Evolutionary conservation across 2,329 filamentous ascomycete species (phyloP).

Genomic region (Graphiopsis chlorocephala): DNA sequence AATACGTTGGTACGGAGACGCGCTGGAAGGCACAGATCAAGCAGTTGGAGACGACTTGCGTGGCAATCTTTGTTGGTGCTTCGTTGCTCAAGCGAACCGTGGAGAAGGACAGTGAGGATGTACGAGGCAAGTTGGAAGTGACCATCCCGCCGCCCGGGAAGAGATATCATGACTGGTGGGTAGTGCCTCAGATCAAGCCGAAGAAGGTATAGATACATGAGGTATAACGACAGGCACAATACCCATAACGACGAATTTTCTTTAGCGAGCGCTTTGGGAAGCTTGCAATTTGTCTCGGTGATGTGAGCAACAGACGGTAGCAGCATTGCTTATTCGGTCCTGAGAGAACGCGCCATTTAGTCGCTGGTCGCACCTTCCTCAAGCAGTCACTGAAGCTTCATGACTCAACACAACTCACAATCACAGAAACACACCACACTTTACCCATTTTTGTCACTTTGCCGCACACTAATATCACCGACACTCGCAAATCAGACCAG

Average conservation of each 20-base stretch:
- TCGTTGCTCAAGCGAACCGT: slow-evolving; percentile 24
- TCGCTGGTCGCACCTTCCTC: neutral
- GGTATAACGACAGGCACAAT: neutral
- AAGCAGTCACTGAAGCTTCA: neutral
- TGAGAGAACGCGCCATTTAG: neutral
- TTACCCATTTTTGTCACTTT: neutral
- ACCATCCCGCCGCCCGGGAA: slow-evolving; percentile 38
- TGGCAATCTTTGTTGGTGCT: slow-evolving; percentile 30
- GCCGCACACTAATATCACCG: neutral
- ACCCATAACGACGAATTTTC: neutral
- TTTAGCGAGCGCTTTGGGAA: neutral
- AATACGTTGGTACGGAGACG: slow-evolving; percentile 36
- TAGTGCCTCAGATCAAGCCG: slow-evolving; percentile 41
- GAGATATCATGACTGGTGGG: slow-evolving; percentile 47
- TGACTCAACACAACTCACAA: neutral
- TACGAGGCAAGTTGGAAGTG: slow-evolving; percentile 29
- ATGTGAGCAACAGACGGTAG: neutral
- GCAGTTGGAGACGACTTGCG: slow-evolving; percentile 32
- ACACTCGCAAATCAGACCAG: neutral
- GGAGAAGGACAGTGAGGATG: slow-evolving; percentile 17
- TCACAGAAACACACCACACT: neutral
- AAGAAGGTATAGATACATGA: neutral
- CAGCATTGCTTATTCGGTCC: neutral
- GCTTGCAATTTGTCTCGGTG: neutral
- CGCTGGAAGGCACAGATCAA: slow-evolving; percentile 37